phyloP scores from a whole-genome alignment of 2,329 filamentous ascomycete species.

The Sporothrix brasiliensis region DNA sequence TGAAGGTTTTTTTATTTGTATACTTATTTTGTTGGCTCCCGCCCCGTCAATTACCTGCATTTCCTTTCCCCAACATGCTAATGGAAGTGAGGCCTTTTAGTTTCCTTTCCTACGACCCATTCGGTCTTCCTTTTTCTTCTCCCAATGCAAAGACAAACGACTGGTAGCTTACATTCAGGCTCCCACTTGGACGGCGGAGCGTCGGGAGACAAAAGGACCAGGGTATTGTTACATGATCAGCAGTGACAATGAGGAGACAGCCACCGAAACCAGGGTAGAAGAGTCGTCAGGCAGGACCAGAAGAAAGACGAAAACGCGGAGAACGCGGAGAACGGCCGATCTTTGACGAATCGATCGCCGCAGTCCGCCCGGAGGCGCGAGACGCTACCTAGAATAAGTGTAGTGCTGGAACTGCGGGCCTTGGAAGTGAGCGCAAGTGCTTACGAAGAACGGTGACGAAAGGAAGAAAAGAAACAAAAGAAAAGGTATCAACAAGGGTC shows the following conservation, averaged over 20 bases:
- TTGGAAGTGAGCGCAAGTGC: background rate
- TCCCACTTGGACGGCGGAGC: background rate
- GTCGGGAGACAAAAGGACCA: background rate
- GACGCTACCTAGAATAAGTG: conserved; percentile 19
- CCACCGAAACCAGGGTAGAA: background rate
- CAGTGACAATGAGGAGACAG: background rate
- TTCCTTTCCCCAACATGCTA: background rate
- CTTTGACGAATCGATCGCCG: conserved; percentile 19
- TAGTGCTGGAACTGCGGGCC: conserved; percentile 10
- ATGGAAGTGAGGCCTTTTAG: background rate
- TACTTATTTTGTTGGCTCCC: background rate
- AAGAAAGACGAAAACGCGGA: conserved; percentile 4
- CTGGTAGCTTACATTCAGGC: background rate
- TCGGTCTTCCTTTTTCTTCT: background rate
- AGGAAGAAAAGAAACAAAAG: background rate
- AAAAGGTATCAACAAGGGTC: background rate
- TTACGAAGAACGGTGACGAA: background rate
- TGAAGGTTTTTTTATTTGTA: background rate
- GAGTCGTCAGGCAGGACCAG: background rate
- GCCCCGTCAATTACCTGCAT: background rate
- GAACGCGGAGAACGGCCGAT: conserved; percentile 15
- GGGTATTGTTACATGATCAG: conserved; percentile 23
- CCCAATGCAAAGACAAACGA: too few relatives aligned
- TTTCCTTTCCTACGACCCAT: background rate
- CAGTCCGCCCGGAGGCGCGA: conserved; percentile 22